A percentile compares a stretch with the other conserved stretches of the same genome.
phyloP scores from a whole-genome alignment of 306 rosid species.

The Corylus heterophylla region DNA sequence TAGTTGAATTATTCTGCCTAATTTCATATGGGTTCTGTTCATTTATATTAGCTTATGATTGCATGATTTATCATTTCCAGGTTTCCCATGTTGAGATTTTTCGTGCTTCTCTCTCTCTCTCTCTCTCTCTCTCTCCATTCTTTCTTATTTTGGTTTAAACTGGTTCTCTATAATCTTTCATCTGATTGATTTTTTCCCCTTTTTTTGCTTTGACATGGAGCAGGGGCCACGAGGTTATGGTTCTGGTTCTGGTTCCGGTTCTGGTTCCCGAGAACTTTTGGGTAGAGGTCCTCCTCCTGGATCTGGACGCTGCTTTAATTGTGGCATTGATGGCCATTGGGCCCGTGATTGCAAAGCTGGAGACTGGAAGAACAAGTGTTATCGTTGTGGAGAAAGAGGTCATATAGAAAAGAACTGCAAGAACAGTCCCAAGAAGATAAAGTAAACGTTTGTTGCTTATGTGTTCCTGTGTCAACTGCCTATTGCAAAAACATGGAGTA shows the following conservation, averaged over 20 bases:
- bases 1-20: background rate
- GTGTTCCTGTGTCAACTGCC: background rate
- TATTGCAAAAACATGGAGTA: background rate
- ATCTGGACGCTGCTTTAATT: slow-evolving; percentile 87
- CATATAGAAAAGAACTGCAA: slow-evolving; percentile 79
- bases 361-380: slow-evolving; percentile 88
- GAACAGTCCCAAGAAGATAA: slow-evolving; percentile 74
- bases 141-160: background rate
- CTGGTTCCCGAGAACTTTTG: slow-evolving; percentile 64
- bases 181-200: background rate
- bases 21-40: too few species aligned
- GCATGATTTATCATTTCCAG: background rate
- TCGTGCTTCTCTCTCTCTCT: background rate
- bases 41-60: background rate
- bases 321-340: slow-evolving; percentile 91
- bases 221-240: slow-evolving; percentile 55
- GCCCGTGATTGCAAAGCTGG: slow-evolving; percentile 91
- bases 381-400: slow-evolving; percentile 91
- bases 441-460: slow-evolving; percentile 29
- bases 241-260: too few species aligned
- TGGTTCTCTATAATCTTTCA: background rate
- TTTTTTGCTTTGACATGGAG: slow-evolving; percentile 3
- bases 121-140: background rate
- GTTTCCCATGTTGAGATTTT: background rate
- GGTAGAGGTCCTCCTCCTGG: slow-evolving; percentile 92